Percentiles rank a stretch among this genome's conserved stretches.
Conservation (phyloP, 208 protist genomes). For the Phytomonas francai region DNA sequence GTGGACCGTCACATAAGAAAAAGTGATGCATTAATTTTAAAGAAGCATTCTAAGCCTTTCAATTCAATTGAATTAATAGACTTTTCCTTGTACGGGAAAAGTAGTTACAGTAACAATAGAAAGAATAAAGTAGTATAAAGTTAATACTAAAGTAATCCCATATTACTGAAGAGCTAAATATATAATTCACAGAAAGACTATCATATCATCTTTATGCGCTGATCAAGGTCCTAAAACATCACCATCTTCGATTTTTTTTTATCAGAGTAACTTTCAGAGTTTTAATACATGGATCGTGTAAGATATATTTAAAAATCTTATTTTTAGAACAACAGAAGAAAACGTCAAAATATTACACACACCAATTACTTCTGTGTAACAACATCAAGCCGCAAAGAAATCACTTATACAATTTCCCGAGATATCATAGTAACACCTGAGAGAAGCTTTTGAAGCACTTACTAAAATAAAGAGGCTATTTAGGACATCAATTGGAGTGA, state of each 20-base stretch:
- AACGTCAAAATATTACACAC: not conserved
- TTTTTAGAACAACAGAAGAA: not conserved
- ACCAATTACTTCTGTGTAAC: not conserved
- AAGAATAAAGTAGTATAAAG: conserved; percentile 6
- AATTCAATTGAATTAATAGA: not conserved
- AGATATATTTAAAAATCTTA: not conserved
- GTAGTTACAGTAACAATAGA: conserved; percentile 3
- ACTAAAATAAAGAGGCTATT: not conserved
- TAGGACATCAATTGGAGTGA: not conserved
- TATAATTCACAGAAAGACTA: not conserved
- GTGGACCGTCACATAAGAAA: not conserved
- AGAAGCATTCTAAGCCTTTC: not conserved
- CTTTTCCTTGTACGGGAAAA: not conserved
- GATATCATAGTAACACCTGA: not conserved
- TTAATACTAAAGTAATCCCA: not conserved
- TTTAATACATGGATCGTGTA: not conserved
- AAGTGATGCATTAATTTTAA: not conserved
- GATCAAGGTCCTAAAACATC: not conserved
- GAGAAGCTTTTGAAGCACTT: not conserved
- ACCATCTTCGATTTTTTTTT: not conserved
- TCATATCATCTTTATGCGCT: not conserved
- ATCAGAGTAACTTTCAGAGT: not conserved
- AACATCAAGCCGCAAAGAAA: not conserved
- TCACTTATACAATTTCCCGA: not conserved
- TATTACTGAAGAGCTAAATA: not conserved